Evolutionary conservation across 2,329 filamentous ascomycete genomes (phyloP).

Genomic region (Neofusicoccum laricinum): DNA sequence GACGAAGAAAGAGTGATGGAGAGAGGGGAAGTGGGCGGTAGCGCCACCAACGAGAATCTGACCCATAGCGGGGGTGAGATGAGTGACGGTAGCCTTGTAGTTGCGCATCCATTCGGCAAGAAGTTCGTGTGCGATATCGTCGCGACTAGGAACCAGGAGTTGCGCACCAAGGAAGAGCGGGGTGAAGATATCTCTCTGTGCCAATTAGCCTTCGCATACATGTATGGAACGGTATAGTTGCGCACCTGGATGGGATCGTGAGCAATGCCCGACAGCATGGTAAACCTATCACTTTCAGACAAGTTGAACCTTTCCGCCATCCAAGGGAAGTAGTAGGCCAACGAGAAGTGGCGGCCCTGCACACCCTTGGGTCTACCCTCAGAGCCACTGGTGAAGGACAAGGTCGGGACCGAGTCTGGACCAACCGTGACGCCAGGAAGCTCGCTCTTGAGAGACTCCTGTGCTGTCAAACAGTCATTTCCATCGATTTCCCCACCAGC

Average conservation of each 20-base stretch:
- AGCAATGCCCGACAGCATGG: constrained; percentile 80
- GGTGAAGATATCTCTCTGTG: constrained; percentile 72
- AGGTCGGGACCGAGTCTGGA: constrained; percentile 76
- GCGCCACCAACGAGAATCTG: constrained; percentile 89
- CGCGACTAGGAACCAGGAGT: constrained; percentile 72
- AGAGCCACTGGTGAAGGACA: constrained; percentile 61
- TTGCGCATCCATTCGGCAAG: constrained; percentile 85
- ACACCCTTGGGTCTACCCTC: constrained; percentile 87
- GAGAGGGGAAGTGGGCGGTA: constrained; percentile 68
- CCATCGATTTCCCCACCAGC: constrained; percentile 65
- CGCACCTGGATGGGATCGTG: constrained; percentile 57
- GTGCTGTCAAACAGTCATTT: constrained; percentile 62
- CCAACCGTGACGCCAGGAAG: constrained; percentile 74
- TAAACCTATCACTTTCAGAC: constrained; percentile 70
- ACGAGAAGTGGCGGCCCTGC: constrained; percentile 77
- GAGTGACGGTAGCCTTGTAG: constrained; percentile 72
- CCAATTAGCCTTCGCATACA: background rate
- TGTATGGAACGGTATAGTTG: background rate
- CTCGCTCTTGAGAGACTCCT: constrained; percentile 52
- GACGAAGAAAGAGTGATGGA: constrained; percentile 85
- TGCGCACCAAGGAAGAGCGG: constrained; percentile 83
- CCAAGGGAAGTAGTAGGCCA: constrained; percentile 88
- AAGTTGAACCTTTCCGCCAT: constrained; percentile 83
- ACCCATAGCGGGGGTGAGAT: constrained; percentile 94
- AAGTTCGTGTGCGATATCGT: constrained; percentile 82